These are phyloP conservation scores for Alternaria hordeiaustralica DNA, from an alignment of 2,329 filamentous ascomycete species.

Conservation along the genomic window DNA sequence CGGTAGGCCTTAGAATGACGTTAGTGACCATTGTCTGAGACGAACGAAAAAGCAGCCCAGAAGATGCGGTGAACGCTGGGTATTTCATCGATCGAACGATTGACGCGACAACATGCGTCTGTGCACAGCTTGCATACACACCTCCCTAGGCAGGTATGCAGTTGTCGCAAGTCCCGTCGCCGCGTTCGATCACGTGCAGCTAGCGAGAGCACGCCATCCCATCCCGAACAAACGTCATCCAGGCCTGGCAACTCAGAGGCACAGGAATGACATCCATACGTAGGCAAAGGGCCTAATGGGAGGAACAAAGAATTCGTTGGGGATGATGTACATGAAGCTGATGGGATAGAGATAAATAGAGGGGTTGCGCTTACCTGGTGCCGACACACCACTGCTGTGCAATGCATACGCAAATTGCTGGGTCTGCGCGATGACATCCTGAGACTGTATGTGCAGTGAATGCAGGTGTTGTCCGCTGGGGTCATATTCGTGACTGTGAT, in stretches of 20 bases:
- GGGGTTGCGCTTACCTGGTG: constrained; percentile 30
- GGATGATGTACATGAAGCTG: constrained; percentile 7
- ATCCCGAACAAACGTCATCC: constrained; percentile 31
- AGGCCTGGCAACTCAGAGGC: constrained; percentile 19
- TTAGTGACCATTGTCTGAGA: constrained; percentile 29
- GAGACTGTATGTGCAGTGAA: constrained; percentile 19
- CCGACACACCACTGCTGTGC: constrained; percentile 27
- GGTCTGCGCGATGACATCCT: constrained; percentile 22
- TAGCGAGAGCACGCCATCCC: constrained; percentile 27
- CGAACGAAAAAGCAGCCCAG: constrained; percentile 2
- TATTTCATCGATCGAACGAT: constrained; percentile 6
- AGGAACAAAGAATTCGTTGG: constrained; percentile 4
- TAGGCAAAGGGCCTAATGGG: constrained; percentile 10
- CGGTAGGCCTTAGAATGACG: constrained; percentile 31
- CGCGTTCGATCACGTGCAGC: constrained; percentile 24
- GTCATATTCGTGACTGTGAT: constrained; percentile 33
- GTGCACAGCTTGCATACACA: constrained; percentile 20
- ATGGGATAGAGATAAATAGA: constrained; percentile 3
- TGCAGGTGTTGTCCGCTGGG: constrained; percentile 22
- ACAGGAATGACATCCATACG: constrained; percentile 16
- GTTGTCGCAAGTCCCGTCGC: constrained; percentile 11
- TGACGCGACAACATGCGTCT: constrained; percentile 3
- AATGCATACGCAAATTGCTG: constrained; percentile 28
- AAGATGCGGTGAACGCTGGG: neutral
- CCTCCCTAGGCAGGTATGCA: constrained; percentile 25